A percentile compares a stretch with the other conserved stretches of the same genome.
Conservation (phyloP, 441 rosid species). For the Manihot esculenta region DNA sequence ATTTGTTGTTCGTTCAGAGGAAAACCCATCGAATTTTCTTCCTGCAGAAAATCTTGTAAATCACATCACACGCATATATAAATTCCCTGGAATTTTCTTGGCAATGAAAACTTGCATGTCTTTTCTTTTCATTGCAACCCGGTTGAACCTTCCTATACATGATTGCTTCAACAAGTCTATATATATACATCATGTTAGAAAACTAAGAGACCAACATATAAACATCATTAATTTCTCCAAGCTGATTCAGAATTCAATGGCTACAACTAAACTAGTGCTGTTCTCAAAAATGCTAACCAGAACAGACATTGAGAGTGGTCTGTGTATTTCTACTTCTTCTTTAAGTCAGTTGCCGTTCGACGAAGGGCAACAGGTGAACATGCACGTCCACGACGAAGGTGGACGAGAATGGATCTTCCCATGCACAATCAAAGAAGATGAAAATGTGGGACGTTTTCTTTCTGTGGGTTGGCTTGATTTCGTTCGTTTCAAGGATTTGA, state of each 20-base stretch:
- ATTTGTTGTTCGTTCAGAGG: no score
- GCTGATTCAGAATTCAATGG: no score
- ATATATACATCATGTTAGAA: no score
- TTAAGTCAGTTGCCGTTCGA: not conserved
- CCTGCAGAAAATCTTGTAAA: not conserved
- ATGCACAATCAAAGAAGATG: not conserved
- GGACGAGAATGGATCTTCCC: slow-evolving; percentile 4
- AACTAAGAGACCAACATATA: no score
- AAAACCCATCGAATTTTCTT: no score
- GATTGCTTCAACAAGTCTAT: not conserved
- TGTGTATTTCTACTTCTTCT: slow-evolving; percentile 9
- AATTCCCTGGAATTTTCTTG: not conserved
- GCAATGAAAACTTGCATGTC: not conserved
- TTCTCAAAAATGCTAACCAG: slow-evolving; percentile 23
- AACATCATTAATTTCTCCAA: no score
- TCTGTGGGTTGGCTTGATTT: slow-evolving; percentile 11
- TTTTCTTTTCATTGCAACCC: not conserved
- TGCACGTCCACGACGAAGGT: not conserved
- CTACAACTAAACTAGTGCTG: not conserved
- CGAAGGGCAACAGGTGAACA: slow-evolving; percentile 1
- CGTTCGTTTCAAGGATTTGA: not conserved
- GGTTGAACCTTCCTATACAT: not conserved
- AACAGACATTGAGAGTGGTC: slow-evolving; percentile 13
- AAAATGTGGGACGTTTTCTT: not conserved
- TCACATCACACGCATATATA: not conserved